phyloP scores from a whole-genome alignment of 495 filamentous ascomycete species.

The Lophium mytilinum region DNA sequence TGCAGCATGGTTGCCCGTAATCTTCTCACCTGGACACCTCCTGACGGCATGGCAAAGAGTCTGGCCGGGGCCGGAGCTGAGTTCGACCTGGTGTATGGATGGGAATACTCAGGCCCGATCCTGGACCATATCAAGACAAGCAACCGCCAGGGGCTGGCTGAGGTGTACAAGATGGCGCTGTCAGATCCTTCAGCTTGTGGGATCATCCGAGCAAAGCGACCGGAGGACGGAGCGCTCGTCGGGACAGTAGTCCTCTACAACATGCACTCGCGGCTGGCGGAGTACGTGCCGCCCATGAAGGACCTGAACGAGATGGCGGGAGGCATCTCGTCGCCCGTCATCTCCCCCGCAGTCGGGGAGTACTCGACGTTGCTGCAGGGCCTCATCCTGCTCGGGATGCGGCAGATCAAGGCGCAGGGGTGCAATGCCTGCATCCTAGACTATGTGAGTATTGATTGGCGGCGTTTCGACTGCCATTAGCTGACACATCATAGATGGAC shows the following conservation, averaged over 20 bases:
- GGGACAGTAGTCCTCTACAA: conserved; percentile 82
- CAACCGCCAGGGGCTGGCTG: conserved; percentile 71
- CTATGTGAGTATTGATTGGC: conserved; percentile 49
- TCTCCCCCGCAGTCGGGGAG: conserved; percentile 60
- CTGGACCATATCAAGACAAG: conserved; percentile 67
- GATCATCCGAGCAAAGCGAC: conserved; percentile 71
- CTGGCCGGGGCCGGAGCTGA: conserved; percentile 57
- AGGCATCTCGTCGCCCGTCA: conserved; percentile 74
- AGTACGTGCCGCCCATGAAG: conserved; percentile 59
- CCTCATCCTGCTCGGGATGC: conserved; percentile 69
- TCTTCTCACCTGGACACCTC: conserved; percentile 62
- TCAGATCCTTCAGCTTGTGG: conserved; percentile 64
- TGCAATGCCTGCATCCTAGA: conserved; percentile 63
- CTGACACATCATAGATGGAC: conserved; percentile 46
- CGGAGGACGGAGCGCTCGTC: conserved; percentile 56
- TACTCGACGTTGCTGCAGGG: conserved; percentile 70
- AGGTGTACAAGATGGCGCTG: conserved; percentile 73
- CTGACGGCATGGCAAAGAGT: conserved; percentile 62
- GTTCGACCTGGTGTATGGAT: conserved; percentile 76
- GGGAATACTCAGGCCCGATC: conserved; percentile 65
- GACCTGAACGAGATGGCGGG: conserved; percentile 48
- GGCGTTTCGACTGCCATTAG: not conserved
- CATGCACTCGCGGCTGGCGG: conserved; percentile 54
- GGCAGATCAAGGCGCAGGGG: conserved; percentile 71
- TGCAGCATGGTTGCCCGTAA: conserved; percentile 61